phyloP scores from a whole-genome alignment of 2,329 filamentous ascomycete species.

The Trichoderma sp. region DNA sequence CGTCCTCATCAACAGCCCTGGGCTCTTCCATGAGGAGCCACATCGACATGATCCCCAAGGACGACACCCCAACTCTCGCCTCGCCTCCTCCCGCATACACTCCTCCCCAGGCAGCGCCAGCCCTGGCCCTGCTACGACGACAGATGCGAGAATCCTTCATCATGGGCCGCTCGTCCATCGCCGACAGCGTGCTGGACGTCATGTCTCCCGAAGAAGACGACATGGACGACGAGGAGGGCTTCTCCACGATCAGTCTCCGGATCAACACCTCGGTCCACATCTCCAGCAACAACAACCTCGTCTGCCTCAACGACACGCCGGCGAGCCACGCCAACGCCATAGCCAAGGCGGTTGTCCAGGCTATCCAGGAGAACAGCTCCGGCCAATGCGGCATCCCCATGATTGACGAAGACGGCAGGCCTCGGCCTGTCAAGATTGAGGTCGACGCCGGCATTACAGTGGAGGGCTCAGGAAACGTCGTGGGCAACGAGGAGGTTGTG shows the following conservation, averaged over 20 bases:
- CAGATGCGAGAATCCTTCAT: constrained; percentile 23
- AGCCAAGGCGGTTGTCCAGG: constrained; percentile 49
- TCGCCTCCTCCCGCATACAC: constrained; percentile 41
- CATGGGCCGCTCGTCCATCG: constrained; percentile 26
- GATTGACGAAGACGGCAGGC: constrained; percentile 51
- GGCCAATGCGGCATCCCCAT: constrained; percentile 49
- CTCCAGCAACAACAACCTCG: constrained; percentile 53
- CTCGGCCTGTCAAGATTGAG: constrained; percentile 47
- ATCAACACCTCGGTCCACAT: constrained; percentile 55
- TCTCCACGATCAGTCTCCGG: constrained; percentile 49
- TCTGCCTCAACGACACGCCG: constrained; percentile 48
- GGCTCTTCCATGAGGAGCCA: background rate
- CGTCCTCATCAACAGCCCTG: constrained; percentile 3
- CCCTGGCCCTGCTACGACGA: constrained; percentile 29
- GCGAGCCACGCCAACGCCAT: constrained; percentile 48
- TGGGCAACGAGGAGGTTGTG: constrained; percentile 44
- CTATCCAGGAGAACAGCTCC: constrained; percentile 49
- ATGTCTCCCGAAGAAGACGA: constrained; percentile 30
- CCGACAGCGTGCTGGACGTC: constrained; percentile 1
- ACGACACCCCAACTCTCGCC: constrained; percentile 21
- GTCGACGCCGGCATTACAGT: constrained; percentile 53
- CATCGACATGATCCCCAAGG: constrained; percentile 32
- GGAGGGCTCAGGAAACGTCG: constrained; percentile 49
- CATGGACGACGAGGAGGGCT: constrained; percentile 33
- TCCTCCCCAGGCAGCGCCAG: constrained; percentile 34